Conservation (phyloP, 1,284 basidiomycete genomes). For the Ganoderma resinaceum region DNA sequence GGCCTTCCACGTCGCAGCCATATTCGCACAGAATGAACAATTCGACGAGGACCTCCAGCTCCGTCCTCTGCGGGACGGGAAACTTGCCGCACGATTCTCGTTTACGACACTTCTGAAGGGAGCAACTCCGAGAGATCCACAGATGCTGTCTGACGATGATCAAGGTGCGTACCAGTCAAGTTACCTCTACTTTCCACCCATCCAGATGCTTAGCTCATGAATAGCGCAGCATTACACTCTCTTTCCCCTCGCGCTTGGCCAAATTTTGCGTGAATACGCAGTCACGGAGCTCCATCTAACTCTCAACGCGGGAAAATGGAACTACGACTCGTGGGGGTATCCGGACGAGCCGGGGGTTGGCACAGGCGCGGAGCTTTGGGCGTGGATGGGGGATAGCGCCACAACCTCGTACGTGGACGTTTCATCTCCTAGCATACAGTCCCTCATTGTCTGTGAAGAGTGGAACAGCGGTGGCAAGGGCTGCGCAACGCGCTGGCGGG, state of each 20-base stretch:
- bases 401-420: constrained; percentile 52
- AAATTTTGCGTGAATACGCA: constrained; percentile 85
- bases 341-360: constrained; percentile 81
- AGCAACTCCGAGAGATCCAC: constrained; percentile 60
- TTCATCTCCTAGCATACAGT: background rate
- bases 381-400: constrained; percentile 79
- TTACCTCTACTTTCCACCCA: background rate
- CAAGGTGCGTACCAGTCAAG: constrained; percentile 47
- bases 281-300: constrained; percentile 89
- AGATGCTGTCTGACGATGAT: constrained; percentile 56
- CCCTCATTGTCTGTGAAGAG: constrained; percentile 44
- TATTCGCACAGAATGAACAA: constrained; percentile 43
- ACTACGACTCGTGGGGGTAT: constrained; percentile 85
- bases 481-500: constrained; percentile 91
- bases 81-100: constrained; percentile 83
- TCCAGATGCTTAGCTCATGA: constrained; percentile 1
- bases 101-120: constrained; percentile 75
- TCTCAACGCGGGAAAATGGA: constrained; percentile 92
- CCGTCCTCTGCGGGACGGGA: constrained; percentile 84
- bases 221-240: constrained; percentile 83
- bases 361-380: constrained; percentile 89
- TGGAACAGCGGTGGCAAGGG: constrained; percentile 83
- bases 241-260: constrained; percentile 86
- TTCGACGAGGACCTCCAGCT: constrained; percentile 80
- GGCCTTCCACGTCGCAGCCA: constrained; percentile 17